Evolutionary conservation across 2,329 filamentous ascomycete species (phyloP).

Genomic region (Paecilomyces sp.): DNA sequence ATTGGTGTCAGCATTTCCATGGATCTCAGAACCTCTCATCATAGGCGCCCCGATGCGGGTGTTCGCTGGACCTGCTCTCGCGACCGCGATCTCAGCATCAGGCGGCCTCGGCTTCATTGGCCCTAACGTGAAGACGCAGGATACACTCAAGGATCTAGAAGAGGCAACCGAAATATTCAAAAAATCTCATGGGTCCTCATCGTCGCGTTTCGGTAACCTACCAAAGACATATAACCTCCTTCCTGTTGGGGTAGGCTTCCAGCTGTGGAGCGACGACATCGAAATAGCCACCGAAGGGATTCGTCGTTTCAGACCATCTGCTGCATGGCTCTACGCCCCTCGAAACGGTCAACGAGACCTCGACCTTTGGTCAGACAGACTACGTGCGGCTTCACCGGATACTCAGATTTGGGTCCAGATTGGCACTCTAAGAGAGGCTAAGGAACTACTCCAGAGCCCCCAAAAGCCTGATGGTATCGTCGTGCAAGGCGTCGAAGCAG

Average conservation of each 20-base stretch:
- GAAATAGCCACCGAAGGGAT: conserved; percentile 22
- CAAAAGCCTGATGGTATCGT: conserved; percentile 47
- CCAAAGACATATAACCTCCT: conserved; percentile 13
- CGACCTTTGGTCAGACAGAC: conserved; percentile 37
- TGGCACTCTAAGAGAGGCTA: conserved; percentile 44
- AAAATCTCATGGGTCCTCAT: conserved; percentile 3
- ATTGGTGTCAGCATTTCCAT: conserved; percentile 35
- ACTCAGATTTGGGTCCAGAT: conserved; percentile 52
- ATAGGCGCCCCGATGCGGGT: conserved; percentile 64
- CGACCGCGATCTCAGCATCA: conserved; percentile 53
- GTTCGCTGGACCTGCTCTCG: conserved; percentile 51
- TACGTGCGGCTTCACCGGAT: conserved; percentile 34
- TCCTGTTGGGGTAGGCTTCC: conserved; percentile 36
- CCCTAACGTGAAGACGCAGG: conserved; percentile 44
- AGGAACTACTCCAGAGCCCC: conserved; percentile 28
- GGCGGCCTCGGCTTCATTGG: conserved; percentile 51
- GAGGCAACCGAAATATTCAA: conserved; percentile 20
- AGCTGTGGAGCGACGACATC: conserved; percentile 33
- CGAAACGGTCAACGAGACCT: conserved; percentile 23
- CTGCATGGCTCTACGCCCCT: conserved; percentile 38
- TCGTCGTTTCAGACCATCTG: conserved; percentile 29
- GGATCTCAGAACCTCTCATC: conserved; percentile 54
- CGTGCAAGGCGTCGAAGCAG: conserved; percentile 49
- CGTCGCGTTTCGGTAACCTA: conserved; percentile 1
- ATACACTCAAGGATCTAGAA: conserved; percentile 24